These are phyloP conservation scores for Ophiostoma pallidulum DNA, from an alignment of 2,329 filamentous ascomycete genomes.

Conservation along the genomic window DNA sequence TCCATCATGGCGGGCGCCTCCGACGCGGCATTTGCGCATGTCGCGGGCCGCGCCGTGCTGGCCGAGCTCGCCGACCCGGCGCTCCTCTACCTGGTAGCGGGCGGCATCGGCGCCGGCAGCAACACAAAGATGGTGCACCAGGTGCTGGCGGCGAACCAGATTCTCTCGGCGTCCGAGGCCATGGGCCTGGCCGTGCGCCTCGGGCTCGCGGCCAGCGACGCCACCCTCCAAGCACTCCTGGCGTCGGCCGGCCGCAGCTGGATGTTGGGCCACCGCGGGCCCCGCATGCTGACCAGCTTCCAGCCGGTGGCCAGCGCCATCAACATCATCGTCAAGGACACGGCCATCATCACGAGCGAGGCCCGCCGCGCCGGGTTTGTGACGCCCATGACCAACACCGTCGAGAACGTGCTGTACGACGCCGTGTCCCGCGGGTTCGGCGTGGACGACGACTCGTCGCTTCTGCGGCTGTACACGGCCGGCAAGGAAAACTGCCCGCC, in stretches of 20 bases:
- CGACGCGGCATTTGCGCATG: conserved; percentile 48
- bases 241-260: conserved; percentile 44
- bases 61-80: conserved; percentile 50
- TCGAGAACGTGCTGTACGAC: conserved; percentile 56
- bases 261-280: conserved; percentile 53
- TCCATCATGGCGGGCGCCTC: conserved; percentile 65
- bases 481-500: conserved; percentile 20
- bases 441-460: conserved; percentile 34
- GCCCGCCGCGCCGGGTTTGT: conserved; percentile 49
- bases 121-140: conserved; percentile 58
- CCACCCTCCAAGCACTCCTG: conserved; percentile 33
- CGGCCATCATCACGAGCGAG: conserved; percentile 58
- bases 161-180: conserved; percentile 49
- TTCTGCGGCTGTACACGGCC: conserved; percentile 34
- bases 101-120: conserved; percentile 50
- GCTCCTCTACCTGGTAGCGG: conserved; percentile 54
- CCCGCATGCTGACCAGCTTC: conserved; percentile 44
- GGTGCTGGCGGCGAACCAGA: conserved; percentile 53
- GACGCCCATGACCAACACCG: conserved; percentile 49
- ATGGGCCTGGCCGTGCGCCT: conserved; percentile 49
- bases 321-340: conserved; percentile 52
- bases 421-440: conserved; percentile 48
- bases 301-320: conserved; percentile 48
- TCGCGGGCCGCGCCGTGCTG: conserved; percentile 48
- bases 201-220: conserved; percentile 38